Conservation (phyloP, 805 yeast species). For the Vanderwaltozyma polyspora region DNA sequence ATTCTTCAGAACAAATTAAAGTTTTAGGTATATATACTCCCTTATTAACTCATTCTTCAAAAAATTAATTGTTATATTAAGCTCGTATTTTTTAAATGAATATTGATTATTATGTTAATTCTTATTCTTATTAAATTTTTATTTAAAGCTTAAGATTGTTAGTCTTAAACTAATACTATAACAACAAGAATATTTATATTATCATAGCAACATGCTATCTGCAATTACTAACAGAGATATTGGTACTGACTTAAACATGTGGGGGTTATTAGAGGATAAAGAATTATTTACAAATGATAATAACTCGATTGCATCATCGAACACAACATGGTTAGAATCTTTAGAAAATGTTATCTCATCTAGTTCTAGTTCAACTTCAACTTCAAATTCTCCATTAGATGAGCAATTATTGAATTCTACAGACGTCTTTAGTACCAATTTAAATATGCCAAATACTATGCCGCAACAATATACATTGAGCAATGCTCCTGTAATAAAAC, state of each 20-base stretch:
- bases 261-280: background rate
- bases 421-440: background rate
- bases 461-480: background rate
- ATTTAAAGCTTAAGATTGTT: too few species aligned
- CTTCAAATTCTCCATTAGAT: conserved; percentile 14
- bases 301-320: conserved; percentile 4
- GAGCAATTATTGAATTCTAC: conserved; percentile 1
- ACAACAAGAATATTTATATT: too few species aligned
- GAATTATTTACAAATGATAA: conserved; percentile 1
- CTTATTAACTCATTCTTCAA: too few species aligned
- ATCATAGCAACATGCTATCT: too few species aligned
- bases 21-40: too few species aligned
- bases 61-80: too few species aligned
- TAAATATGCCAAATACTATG: background rate
- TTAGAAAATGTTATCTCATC: conserved; percentile 19
- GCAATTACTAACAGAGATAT: background rate
- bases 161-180: too few species aligned
- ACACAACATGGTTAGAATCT: conserved; percentile 19
- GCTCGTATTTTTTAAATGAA: too few species aligned
- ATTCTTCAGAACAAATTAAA: too few species aligned
- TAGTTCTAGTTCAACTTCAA: conserved; percentile 14
- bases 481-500: background rate
- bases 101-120: too few species aligned
- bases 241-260: background rate
- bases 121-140: too few species aligned